A percentile compares a stretch with the other conserved stretches of the same genome.
phyloP scores from a whole-genome alignment of 2,329 filamentous ascomycete genomes.

The Pyricularia sp. region DNA sequence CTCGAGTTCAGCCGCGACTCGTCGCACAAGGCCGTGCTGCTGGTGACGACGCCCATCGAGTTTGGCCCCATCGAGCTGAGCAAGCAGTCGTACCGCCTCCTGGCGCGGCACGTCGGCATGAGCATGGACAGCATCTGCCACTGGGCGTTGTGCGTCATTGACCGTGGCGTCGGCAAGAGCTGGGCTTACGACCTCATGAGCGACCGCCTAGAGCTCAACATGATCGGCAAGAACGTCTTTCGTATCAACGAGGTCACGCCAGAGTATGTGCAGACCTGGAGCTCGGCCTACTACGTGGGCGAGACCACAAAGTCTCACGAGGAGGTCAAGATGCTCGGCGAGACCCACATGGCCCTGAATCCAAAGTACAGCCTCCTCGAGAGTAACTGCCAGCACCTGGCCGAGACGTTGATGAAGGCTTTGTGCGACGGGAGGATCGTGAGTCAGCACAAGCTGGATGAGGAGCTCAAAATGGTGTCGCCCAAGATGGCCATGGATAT shows the following conservation, averaged over 20 bases:
- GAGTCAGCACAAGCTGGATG: constrained; percentile 17
- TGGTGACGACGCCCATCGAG: constrained; percentile 16
- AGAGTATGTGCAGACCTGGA: constrained; percentile 16
- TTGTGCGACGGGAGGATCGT: constrained; percentile 18
- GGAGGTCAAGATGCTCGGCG: constrained; percentile 16
- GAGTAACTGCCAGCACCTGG: constrained; percentile 20
- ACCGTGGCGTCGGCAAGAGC: constrained; percentile 12
- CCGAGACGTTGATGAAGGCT: constrained; percentile 16
- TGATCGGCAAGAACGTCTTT: constrained; percentile 15
- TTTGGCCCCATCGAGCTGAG: constrained; percentile 16
- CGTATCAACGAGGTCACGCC: constrained; percentile 17
- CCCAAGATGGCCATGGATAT: constrained; percentile 17
- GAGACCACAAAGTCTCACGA: constrained; percentile 18
- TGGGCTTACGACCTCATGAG: constrained; percentile 19
- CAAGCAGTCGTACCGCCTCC: constrained; percentile 13
- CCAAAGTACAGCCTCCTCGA: constrained; percentile 18
- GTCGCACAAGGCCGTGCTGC: constrained; percentile 12
- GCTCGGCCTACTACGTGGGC: constrained; percentile 17
- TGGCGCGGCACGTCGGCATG: constrained; percentile 17
- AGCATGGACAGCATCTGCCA: constrained; percentile 16
- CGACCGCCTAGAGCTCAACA: constrained; percentile 15
- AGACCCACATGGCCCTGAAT: constrained; percentile 10
- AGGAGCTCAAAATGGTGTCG: constrained; percentile 16
- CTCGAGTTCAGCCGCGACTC: constrained; percentile 1
- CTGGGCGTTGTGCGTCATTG: constrained; percentile 16